A percentile compares a stretch with the other conserved stretches of the same genome.
phyloP scores from a whole-genome alignment of 2,329 filamentous ascomycete genomes.

The Zopfia rhizophila region DNA sequence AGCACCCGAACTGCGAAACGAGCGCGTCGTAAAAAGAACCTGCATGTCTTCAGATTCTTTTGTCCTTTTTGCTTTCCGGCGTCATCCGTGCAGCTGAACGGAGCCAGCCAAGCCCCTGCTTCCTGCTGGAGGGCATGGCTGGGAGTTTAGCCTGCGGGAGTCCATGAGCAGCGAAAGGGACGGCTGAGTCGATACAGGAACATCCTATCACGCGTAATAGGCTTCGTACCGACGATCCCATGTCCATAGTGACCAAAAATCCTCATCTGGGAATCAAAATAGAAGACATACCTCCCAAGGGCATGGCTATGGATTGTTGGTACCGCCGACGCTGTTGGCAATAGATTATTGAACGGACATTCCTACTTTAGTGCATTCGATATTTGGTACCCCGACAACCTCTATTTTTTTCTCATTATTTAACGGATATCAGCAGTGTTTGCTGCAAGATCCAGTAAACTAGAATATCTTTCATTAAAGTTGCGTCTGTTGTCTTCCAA shows the following conservation, averaged over 20 bases:
- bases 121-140: conserved; percentile 35
- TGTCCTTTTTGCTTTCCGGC: conserved; percentile 36
- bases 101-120: conserved; percentile 38
- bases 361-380: conserved; percentile 8
- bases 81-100: conserved; percentile 46
- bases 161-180: conserved; percentile 39
- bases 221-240: conserved; percentile 30
- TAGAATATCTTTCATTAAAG: conserved; percentile 8
- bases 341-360: conserved; percentile 14
- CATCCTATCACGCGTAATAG: conserved; percentile 28
- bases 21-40: conserved; percentile 34
- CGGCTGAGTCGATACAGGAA: conserved; percentile 38
- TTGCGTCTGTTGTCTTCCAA: conserved; percentile 1
- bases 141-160: conserved; percentile 38
- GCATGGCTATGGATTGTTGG: conserved; percentile 20
- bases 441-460: conserved; percentile 1
- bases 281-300: conserved; percentile 18
- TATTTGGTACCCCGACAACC: conserved; percentile 5
- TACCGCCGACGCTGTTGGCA: conserved; percentile 20
- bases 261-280: conserved; percentile 11
- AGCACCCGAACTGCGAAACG: conserved; percentile 36
- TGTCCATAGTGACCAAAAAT: neutral
- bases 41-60: conserved; percentile 38
- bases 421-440: conserved; percentile 1
- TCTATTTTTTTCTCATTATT: conserved; percentile 4